Evolutionary conservation across 495 filamentous ascomycete genomes (phyloP), one percentile per base, ranked within the genome.

Genomic region (Extremus antarcticus): DNA sequence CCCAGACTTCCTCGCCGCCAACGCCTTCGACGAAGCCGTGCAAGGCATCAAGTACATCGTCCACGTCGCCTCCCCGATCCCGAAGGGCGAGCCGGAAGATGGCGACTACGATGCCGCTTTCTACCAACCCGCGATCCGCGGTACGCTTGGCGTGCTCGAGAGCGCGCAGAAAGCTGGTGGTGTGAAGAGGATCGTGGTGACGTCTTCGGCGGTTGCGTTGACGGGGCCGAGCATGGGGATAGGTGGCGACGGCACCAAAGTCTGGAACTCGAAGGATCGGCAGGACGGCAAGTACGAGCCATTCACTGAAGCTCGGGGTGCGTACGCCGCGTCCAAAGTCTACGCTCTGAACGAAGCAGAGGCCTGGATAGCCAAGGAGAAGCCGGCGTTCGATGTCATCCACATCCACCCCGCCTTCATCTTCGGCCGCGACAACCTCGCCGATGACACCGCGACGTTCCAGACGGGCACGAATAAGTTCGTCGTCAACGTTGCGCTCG

Each of bases 321-420:
- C 68, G 3, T 75, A 74, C 54, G 25, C 49, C 4, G 53, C 65
- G 2, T 55, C 51, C 17, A 76, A 75, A 56, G 47, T 55, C 0
- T 54, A 53, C 17, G 70, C 77, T 3, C 63, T 78, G n/a, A 55
- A 68, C 20, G 61, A 61, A 7, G 66, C 73, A 10, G 70, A 78
- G 54, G 56, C 55, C 1, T 79, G 71, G 63, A 60, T 76, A 11
- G 52, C 57, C 52, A 56, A 62, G 1, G 58, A 72, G 43, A 68
- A 72, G 43, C 72, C 73, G 3, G 35, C 59, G 7, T 78, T 74
- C 50, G 72, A 76, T 57, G 60, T 74, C 24, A 70, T 76, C 24
- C 63, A 73, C 60, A 65, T 79, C 54, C 66, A 71, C 54, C 76
- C 76, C 0, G 66, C 67, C 2, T 73, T 75, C 61, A 17, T 21